A percentile compares a stretch with the other conserved stretches of the same genome.
phyloP scores from a whole-genome alignment of 108 stramenopile species.

The Cyclostephanos invisitatus region DNA sequence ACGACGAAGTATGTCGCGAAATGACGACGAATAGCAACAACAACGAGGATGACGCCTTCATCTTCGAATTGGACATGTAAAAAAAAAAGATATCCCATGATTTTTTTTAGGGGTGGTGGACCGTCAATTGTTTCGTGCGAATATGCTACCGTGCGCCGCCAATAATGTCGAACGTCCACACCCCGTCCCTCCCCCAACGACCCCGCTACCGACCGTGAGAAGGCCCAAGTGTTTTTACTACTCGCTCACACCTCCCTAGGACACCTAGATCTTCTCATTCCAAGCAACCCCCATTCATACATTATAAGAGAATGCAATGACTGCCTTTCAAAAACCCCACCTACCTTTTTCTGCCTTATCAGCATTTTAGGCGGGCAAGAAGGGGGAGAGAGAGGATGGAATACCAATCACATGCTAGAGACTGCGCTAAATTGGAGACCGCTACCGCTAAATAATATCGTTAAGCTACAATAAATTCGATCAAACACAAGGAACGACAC shows the following conservation, averaged over 20 bases:
- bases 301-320: neutral
- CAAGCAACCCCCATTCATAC: neutral
- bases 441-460: neutral
- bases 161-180: neutral
- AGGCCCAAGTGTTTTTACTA: neutral
- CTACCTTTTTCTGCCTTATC: neutral
- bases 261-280: neutral
- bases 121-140: neutral
- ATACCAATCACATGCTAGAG: neutral
- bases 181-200: neutral
- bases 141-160: neutral
- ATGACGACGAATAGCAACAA: neutral
- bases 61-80: slow-evolving; percentile 41
- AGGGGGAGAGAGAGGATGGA: neutral
- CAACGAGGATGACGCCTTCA: slow-evolving; percentile 32
- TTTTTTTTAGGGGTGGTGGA: neutral
- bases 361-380: neutral
- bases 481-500: neutral
- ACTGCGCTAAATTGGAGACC: neutral
- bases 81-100: neutral
- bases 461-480: neutral
- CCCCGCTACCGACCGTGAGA: neutral
- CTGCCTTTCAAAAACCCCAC: neutral
- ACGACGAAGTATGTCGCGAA: neutral
- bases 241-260: neutral